Percentiles rank a stretch among this genome's conserved stretches.
phyloP scores from a whole-genome alignment of 495 filamentous ascomycete genomes.

The Penicillium cosmopolitanum region DNA sequence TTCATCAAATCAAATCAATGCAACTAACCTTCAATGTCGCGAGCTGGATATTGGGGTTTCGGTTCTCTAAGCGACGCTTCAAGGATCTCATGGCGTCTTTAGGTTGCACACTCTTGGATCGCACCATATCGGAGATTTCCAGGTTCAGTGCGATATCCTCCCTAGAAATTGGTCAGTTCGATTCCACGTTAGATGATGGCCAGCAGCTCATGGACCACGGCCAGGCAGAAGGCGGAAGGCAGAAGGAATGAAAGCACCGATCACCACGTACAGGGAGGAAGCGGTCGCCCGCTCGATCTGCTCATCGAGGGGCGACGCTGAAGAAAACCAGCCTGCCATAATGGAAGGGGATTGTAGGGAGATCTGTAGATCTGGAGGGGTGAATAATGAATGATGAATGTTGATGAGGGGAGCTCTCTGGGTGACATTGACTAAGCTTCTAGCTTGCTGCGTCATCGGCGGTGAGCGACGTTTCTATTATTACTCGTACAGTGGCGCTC shows the following conservation, averaged over 20 bases:
- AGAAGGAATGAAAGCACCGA: constrained; percentile 7
- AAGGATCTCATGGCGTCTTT: constrained; percentile 97
- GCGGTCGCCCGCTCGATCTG: constrained; percentile 94
- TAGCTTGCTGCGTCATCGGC: constrained; percentile 35
- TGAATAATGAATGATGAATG: constrained; percentile 6
- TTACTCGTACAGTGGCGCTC: neutral
- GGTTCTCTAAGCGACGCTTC: constrained; percentile 90
- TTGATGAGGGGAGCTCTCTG: constrained; percentile 16
- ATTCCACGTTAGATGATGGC: neutral
- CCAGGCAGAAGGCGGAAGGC: neutral
- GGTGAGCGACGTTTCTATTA: constrained; percentile 27
- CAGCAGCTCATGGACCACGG: neutral
- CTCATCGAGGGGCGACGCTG: constrained; percentile 86
- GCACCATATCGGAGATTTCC: constrained; percentile 94
- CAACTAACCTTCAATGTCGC: constrained; percentile 80
- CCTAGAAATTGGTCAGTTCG: constrained; percentile 44
- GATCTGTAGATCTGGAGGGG: constrained; percentile 1
- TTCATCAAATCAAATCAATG: neutral
- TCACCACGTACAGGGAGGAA: constrained; percentile 75
- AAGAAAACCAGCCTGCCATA: constrained; percentile 93
- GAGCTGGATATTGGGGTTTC: constrained; percentile 94
- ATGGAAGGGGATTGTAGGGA: constrained; percentile 28
- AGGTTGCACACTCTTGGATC: constrained; percentile 94
- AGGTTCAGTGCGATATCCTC: constrained; percentile 97
- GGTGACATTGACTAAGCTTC: constrained; percentile 27